Base-by-base conservation (phyloP, 352 stramenopile genomes). In the Globisporangium parvum region DNA sequence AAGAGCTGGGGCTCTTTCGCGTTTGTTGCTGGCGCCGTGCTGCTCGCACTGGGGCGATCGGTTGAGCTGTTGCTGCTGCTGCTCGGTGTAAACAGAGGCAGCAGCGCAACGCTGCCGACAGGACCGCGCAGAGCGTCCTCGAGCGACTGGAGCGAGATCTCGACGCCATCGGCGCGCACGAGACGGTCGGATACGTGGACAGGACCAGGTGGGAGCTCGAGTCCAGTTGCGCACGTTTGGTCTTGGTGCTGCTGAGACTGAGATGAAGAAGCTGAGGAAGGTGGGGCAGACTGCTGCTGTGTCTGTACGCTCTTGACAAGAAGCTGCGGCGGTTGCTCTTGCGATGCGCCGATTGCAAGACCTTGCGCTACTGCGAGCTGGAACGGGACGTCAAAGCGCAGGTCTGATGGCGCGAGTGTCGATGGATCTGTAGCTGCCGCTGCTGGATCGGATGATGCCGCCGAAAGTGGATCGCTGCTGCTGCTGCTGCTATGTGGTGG, bases 51-150 rank as follows among this genome's bases (percentile, higher is more conserved):
- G 11, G 14, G 21, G 39, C 18, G 39, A 20, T 20, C 18, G 39
- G 18, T 2, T 18, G 18, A n/a, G 3, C n/a, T n/a, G n/a, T n/a
- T 18, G 2, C 12, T 14, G 17, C 17, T 42, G 17, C 37, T 42
- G 14, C 17, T 47, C 18, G 54, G 49, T 24, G 72, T 75, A 57
- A 85, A 87, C 10, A 87, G 54, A 4, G 79, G 76, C 1, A 89
- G 57, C 31, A 87, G 53, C 6, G 70, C 60, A 1, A 73, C 53
- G 33, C 67, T 75, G 21, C 75, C 79, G 1, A 71, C 53, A 0
- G 70, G 68, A 15, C 59, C 47, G 50, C 76, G 63, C 39, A 87
- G 69, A 8, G 71, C 64, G 9, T 90, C 66, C 33, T 75, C 57
- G 42, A 87, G 70, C 10, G 67, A 59, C n/a, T 71, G 37, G 5